These are phyloP conservation scores for Oleoguttula mirabilis DNA, from an alignment of 495 filamentous ascomycete genomes.

Conservation along the genomic window DNA sequence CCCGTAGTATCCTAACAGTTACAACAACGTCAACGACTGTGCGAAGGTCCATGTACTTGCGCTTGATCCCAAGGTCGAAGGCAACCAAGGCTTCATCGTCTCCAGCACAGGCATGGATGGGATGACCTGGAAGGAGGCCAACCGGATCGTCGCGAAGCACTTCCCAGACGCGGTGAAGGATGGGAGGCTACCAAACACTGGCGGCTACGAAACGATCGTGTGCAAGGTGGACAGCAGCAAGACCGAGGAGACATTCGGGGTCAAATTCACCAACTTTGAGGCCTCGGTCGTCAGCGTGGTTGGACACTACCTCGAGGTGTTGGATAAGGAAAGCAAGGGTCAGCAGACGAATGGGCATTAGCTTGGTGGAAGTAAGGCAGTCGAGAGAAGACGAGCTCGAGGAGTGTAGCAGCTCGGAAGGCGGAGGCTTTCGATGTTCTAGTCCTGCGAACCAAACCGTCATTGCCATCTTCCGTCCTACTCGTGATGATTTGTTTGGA, in stretches of 20 bases:
- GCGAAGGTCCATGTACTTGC: conserved; percentile 4
- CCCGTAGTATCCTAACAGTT: background rate
- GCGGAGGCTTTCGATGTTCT: no score
- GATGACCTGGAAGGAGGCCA: background rate
- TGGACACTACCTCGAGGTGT: conserved; percentile 3
- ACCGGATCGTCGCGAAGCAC: background rate
- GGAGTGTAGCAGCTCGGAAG: no score
- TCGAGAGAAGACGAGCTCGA: no score
- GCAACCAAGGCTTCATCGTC: conserved; percentile 7
- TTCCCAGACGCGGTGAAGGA: conserved; percentile 3
- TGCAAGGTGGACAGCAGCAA: conserved; percentile 1
- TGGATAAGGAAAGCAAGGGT: no score
- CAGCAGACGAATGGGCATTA: no score
- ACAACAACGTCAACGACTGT: background rate
- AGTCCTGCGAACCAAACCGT: no score
- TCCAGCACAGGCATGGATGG: background rate
- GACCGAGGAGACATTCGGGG: conserved; percentile 4
- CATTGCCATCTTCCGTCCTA: no score
- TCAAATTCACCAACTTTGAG: conserved; percentile 1
- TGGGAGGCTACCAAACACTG: conserved; percentile 3
- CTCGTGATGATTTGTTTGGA: no score
- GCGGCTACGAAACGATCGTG: background rate
- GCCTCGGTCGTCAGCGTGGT: conserved; percentile 3
- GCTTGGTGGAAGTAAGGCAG: no score
- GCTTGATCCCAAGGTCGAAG: conserved; percentile 5